These are phyloP conservation scores for Penicillium digitatum DNA, from an alignment of 2,329 filamentous ascomycete genomes.

Conservation along the genomic window DNA sequence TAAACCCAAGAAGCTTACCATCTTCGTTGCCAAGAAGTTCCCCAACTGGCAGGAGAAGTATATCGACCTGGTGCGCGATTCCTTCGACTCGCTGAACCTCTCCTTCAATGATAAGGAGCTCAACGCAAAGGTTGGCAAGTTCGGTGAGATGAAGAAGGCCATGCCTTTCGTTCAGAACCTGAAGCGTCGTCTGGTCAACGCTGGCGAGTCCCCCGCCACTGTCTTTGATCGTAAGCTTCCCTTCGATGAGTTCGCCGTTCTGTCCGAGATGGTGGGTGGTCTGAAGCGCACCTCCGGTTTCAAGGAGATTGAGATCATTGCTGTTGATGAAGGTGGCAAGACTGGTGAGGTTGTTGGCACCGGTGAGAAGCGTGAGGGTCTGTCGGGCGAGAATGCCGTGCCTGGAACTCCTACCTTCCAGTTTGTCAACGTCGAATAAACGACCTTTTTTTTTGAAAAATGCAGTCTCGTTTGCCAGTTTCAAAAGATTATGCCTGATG, in stretches of 20 bases:
- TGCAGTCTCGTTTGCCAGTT: slow-evolving; percentile 4
- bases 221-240: slow-evolving; percentile 80
- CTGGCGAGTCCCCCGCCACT: slow-evolving; percentile 60
- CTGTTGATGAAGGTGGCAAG: slow-evolving; percentile 59
- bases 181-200: slow-evolving; percentile 71
- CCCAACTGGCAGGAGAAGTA: slow-evolving; percentile 91
- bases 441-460: neutral
- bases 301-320: slow-evolving; percentile 66
- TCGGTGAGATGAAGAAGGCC: slow-evolving; percentile 82
- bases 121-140: slow-evolving; percentile 72
- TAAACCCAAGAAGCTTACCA: slow-evolving; percentile 84
- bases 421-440: slow-evolving; percentile 70
- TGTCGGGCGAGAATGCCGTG: slow-evolving; percentile 70
- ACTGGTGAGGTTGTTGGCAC: slow-evolving; percentile 43
- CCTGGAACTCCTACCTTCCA: slow-evolving; percentile 78
- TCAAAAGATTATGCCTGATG: slow-evolving; percentile 23
- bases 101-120: slow-evolving; percentile 75
- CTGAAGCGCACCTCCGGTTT: slow-evolving; percentile 73
- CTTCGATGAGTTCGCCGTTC: slow-evolving; percentile 76
- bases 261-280: slow-evolving; percentile 72
- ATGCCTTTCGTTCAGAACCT: slow-evolving; percentile 93
- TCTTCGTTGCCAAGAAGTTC: slow-evolving; percentile 75
- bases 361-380: slow-evolving; percentile 54
- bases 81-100: slow-evolving; percentile 61
- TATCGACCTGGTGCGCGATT: slow-evolving; percentile 70